phyloP scores from a whole-genome alignment of 176 grass and related monocot genomes.

The Cenchrus americanus region DNA sequence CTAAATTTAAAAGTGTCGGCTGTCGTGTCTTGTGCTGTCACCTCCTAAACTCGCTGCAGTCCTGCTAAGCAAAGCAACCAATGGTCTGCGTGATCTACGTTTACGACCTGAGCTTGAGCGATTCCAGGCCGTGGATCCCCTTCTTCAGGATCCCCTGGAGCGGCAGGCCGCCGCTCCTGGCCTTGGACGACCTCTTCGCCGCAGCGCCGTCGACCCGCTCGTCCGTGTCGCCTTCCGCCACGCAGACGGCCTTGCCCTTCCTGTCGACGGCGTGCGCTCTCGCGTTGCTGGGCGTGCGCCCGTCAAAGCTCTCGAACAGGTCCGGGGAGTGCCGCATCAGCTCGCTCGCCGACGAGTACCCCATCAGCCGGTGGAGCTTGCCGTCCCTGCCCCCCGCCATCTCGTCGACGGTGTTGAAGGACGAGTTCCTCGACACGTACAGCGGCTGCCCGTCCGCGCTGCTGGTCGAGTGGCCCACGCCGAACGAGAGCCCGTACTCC shows the following conservation, averaged over 20 bases:
- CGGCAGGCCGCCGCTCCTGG: conserved; percentile 17
- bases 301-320: conserved; percentile 53
- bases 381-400: conserved; percentile 34
- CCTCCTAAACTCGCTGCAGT: background rate
- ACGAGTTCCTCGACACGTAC: conserved; percentile 75
- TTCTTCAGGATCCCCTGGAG: conserved; percentile 52
- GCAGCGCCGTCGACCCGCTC: background rate
- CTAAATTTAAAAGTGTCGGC: background rate
- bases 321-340: conserved; percentile 35
- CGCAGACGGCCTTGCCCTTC: conserved; percentile 50
- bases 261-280: background rate
- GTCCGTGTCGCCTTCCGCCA: background rate
- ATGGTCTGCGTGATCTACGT: background rate
- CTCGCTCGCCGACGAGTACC: conserved; percentile 73
- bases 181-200: conserved; percentile 30
- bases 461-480: conserved; percentile 51
- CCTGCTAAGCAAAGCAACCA: background rate
- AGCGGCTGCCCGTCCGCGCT: conserved; percentile 55
- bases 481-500: conserved; percentile 55
- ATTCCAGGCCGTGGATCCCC: conserved; percentile 44
- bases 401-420: conserved; percentile 52
- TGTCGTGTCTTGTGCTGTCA: background rate
- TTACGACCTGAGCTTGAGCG: conserved; percentile 23
- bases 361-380: conserved; percentile 76
- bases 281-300: background rate